Percentiles rank a stretch among this genome's conserved stretches.
Conservation (phyloP, 2,329 filamentous ascomycete species). For the Gliomastix tumulicola region DNA sequence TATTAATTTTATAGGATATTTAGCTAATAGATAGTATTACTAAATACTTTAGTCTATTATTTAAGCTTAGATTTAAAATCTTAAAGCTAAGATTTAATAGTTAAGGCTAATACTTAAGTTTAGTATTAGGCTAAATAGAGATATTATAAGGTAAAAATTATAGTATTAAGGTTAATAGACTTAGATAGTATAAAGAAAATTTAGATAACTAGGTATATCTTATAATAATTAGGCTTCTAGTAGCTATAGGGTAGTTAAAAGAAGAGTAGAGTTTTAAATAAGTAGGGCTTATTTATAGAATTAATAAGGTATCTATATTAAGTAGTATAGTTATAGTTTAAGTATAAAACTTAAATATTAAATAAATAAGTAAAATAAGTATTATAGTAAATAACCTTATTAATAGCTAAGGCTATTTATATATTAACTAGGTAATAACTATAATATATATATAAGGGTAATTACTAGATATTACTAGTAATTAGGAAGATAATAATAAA, state of each 20-base stretch:
- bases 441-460: too few species aligned
- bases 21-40: background rate
- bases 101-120: background rate
- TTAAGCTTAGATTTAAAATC: too few species aligned
- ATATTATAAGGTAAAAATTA: background rate
- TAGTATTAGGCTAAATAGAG: background rate
- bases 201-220: background rate
- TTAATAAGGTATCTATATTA: background rate
- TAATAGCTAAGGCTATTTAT: too few species aligned
- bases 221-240: background rate
- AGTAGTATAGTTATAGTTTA: background rate
- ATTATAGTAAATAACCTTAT: too few species aligned
- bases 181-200: background rate
- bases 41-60: too few species aligned
- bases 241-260: background rate
- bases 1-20: slow-evolving; percentile 1
- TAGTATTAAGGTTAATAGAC: background rate
- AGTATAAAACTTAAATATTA: background rate
- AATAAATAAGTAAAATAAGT: too few species aligned
- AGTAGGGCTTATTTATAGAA: background rate
- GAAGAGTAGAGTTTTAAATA: background rate
- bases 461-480: too few species aligned
- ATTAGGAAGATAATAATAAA: too few species aligned
- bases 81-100: too few species aligned
- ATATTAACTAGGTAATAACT: too few species aligned